Conservation (phyloP, 2,329 filamentous ascomycete species). For the Aspergillus ustus region DNA sequence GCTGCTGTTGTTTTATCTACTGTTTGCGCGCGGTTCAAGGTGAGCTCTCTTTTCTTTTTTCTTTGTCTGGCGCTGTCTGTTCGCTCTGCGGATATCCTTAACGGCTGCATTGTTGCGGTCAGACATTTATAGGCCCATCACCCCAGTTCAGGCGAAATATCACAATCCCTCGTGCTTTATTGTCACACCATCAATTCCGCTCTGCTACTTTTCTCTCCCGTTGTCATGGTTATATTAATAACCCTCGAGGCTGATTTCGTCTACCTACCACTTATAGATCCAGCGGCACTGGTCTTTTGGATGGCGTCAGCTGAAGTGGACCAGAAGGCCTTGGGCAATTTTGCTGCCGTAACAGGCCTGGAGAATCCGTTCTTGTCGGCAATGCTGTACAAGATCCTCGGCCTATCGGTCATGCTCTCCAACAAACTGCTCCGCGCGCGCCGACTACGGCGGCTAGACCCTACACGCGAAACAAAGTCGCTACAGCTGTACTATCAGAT, state of each 20-base stretch:
- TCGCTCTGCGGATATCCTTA: neutral
- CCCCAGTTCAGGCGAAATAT: neutral
- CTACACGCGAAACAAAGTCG: conserved; percentile 75
- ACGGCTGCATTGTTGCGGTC: neutral
- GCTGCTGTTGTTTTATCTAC: conserved; percentile 21
- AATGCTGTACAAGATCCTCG: conserved; percentile 88
- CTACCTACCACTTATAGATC: conserved; percentile 34
- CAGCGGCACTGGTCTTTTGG: conserved; percentile 44
- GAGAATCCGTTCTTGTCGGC: conserved; percentile 75
- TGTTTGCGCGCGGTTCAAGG: conserved; percentile 36
- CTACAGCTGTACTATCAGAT: conserved; percentile 88
- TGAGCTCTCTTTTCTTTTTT: conserved; percentile 29
- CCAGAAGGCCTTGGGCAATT: conserved; percentile 91
- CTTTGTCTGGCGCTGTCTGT: conserved; percentile 1
- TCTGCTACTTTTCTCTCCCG: conserved; percentile 2
- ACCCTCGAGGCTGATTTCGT: conserved; percentile 36
- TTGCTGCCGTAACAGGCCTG: conserved; percentile 77
- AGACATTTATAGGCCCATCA: neutral
- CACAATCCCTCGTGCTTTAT: neutral
- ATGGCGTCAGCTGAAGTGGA: conserved; percentile 99
- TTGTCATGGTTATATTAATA: conserved; percentile 7
- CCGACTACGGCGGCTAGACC: conserved; percentile 80
- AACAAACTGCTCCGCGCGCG: conserved; percentile 81
- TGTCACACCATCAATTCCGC: neutral
- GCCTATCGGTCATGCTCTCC: conserved; percentile 85